These are phyloP conservation scores for Gonapodya sp. DNA, from an alignment of 192 early-diverging fungal genomes.

Conservation along the genomic window DNA sequence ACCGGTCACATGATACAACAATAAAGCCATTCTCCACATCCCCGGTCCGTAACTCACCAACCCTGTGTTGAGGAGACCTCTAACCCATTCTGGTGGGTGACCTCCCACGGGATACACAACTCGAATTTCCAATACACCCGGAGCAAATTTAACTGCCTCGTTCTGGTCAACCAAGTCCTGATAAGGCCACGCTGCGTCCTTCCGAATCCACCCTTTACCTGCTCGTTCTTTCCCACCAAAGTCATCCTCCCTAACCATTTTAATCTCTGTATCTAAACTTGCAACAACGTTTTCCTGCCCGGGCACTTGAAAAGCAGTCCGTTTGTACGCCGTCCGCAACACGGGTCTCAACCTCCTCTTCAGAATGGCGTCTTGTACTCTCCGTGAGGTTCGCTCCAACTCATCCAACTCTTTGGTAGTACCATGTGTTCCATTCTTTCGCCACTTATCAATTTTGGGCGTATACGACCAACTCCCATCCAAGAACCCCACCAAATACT, in stretches of 20 bases:
- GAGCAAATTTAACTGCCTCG: conserved; percentile 80
- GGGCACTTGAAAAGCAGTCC: conserved; percentile 96
- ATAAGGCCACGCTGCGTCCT: conserved; percentile 68
- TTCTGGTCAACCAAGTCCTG: conserved; percentile 71
- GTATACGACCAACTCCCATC: conserved; percentile 64
- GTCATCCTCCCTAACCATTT: conserved; percentile 91
- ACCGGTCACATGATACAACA: background rate
- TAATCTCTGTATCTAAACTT: conserved; percentile 88
- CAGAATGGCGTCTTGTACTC: conserved; percentile 57
- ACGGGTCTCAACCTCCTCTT: conserved; percentile 57
- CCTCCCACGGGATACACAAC: conserved; percentile 84
- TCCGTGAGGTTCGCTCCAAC: conserved; percentile 55
- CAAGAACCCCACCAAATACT: conserved; percentile 77
- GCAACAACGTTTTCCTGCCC: conserved; percentile 84
- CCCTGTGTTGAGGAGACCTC: conserved; percentile 77
- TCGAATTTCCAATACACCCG: conserved; percentile 93
- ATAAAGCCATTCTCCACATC: background rate
- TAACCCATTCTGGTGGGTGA: conserved; percentile 90
- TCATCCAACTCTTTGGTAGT: conserved; percentile 63
- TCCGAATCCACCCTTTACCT: conserved; percentile 81
- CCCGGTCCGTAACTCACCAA: conserved; percentile 28
- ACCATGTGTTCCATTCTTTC: conserved; percentile 51
- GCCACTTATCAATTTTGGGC: conserved; percentile 64
- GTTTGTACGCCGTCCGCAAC: conserved; percentile 87
- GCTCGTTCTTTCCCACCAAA: conserved; percentile 48